Conservation (phyloP, 1,284 basidiomycete species). For the Heliocybe sulcata region DNA sequence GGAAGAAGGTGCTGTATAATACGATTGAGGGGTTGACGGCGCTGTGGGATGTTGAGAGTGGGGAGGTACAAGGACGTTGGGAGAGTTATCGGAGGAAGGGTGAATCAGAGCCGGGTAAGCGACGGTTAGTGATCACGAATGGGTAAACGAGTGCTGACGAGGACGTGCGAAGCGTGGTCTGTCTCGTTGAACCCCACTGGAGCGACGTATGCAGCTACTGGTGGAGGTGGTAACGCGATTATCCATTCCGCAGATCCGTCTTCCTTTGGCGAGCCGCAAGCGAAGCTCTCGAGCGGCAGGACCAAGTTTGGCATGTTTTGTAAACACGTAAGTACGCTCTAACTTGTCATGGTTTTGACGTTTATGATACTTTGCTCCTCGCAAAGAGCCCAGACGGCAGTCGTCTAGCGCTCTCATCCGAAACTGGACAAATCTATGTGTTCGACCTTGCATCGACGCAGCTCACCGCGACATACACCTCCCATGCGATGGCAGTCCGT, state of each 20-base stretch:
- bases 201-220: slow-evolving; percentile 72
- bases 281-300: slow-evolving; percentile 59
- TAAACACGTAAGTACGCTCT: slow-evolving; percentile 53
- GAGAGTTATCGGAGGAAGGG: slow-evolving; percentile 63
- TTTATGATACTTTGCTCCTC: slow-evolving; percentile 10
- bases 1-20: slow-evolving; percentile 62
- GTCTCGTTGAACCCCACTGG: slow-evolving; percentile 72
- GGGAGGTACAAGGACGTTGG: slow-evolving; percentile 49
- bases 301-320: slow-evolving; percentile 80
- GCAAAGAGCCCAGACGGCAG: slow-evolving; percentile 78
- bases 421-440: slow-evolving; percentile 76
- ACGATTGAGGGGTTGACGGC: slow-evolving; percentile 75
- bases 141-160: neutral
- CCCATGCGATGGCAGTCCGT: slow-evolving; percentile 82
- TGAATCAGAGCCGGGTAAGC: slow-evolving; percentile 64
- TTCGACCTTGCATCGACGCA: slow-evolving; percentile 67
- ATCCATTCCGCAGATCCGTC: slow-evolving; percentile 55
- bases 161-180: slow-evolving; percentile 59
- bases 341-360: slow-evolving; percentile 4
- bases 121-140: neutral
- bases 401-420: slow-evolving; percentile 70
- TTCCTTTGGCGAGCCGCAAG: slow-evolving; percentile 54
- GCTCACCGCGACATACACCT: slow-evolving; percentile 64
- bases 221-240: slow-evolving; percentile 64
- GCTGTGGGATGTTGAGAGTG: slow-evolving; percentile 61